phyloP scores from a whole-genome alignment of 345 rosid genomes.

The Arabis hirsuta region DNA sequence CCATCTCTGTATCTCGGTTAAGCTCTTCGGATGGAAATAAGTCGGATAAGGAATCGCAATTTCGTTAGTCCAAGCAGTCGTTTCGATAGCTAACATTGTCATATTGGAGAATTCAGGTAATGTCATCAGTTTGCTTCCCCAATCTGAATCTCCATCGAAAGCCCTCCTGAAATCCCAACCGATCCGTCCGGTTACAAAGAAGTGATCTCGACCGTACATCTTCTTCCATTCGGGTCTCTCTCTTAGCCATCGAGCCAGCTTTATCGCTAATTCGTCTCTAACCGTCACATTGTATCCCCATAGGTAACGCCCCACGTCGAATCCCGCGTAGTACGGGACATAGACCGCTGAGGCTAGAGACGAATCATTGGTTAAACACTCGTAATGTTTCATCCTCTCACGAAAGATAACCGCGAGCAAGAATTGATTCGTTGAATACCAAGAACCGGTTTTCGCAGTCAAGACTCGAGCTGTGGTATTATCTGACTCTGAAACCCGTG shows the following conservation, averaged over 20 bases:
- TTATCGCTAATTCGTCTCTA: constrained; percentile 45
- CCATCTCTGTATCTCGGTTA: constrained; percentile 45
- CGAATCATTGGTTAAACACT: constrained; percentile 52
- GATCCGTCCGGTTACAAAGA: constrained; percentile 52
- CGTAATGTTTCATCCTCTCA: constrained; percentile 50
- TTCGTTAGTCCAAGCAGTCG: constrained; percentile 42
- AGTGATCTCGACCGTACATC: constrained; percentile 54
- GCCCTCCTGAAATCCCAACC: constrained; percentile 48
- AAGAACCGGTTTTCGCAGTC: constrained; percentile 36
- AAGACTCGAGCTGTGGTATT: constrained; percentile 22
- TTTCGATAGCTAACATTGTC: constrained; percentile 53
- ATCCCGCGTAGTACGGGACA: constrained; percentile 52
- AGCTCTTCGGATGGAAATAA: constrained; percentile 50
- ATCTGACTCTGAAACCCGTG: constrained; percentile 28
- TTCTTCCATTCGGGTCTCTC: constrained; percentile 50
- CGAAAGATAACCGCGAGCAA: constrained; percentile 51
- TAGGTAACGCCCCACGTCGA: constrained; percentile 51
- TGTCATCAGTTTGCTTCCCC: constrained; percentile 55
- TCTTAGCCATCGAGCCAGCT: constrained; percentile 46
- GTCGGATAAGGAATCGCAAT: constrained; percentile 57
- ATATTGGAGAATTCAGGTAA: constrained; percentile 46
- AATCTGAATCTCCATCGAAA: constrained; percentile 32
- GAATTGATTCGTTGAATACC: constrained; percentile 52
- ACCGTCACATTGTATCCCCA: constrained; percentile 46
- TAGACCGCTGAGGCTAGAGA: constrained; percentile 53